Evolutionary conservation across 2,329 filamentous ascomycete species (phyloP).

Genomic region (Fusarium zealandicum): DNA sequence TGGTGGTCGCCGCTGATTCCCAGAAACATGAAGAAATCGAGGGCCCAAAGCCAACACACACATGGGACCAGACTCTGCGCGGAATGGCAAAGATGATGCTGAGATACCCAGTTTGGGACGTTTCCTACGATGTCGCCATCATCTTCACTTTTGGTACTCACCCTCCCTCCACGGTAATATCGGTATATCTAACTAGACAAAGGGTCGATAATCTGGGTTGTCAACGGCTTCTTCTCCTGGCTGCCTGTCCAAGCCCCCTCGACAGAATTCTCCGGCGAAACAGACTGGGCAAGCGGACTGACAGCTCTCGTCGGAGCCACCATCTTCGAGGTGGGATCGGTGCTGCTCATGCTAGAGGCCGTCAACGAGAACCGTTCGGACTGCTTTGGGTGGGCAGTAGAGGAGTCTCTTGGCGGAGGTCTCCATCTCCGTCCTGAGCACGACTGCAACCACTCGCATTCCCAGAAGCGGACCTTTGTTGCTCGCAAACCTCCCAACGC

Average conservation of each 20-base stretch:
- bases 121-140: constrained; percentile 52
- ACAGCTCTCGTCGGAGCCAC: constrained; percentile 72
- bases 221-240: constrained; percentile 71
- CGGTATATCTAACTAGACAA: background rate
- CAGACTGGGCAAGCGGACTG: constrained; percentile 62
- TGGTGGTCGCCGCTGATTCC: constrained; percentile 34
- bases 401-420: constrained; percentile 43
- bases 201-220: constrained; percentile 59
- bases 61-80: constrained; percentile 40
- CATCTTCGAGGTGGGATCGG: constrained; percentile 69
- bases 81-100: constrained; percentile 48
- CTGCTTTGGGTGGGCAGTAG: constrained; percentile 74
- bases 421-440: constrained; percentile 21
- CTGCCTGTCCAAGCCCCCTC: constrained; percentile 62
- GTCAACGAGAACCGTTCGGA: constrained; percentile 70
- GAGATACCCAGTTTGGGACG: constrained; percentile 51
- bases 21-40: constrained; percentile 20
- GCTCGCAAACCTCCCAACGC: background rate
- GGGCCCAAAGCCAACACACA: constrained; percentile 34
- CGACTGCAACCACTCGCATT: constrained; percentile 41
- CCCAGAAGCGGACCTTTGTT: constrained; percentile 35
- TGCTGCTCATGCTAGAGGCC: constrained; percentile 71
- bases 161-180: background rate
- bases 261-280: constrained; percentile 62
- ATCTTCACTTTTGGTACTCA: constrained; percentile 49